phyloP scores from a whole-genome alignment of 805 yeast genomes.

The Saccharomycopsis amapae region DNA sequence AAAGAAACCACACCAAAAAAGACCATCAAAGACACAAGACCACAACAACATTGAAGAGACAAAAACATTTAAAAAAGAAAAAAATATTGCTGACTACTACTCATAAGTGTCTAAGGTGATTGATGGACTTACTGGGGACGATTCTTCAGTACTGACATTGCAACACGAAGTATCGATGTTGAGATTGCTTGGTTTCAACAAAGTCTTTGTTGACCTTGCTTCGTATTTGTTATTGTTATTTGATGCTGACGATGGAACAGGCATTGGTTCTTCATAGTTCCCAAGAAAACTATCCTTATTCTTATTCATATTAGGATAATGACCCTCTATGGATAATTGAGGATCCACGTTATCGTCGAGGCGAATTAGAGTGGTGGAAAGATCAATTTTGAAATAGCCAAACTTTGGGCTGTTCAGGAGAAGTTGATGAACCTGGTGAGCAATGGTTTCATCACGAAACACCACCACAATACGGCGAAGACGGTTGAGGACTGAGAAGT shows the following conservation, averaged over 20 bases:
- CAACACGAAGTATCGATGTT: conserved; percentile 7
- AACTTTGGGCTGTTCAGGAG: conserved; percentile 4
- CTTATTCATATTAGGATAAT: conserved; percentile 8
- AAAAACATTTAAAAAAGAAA: too few relatives aligned
- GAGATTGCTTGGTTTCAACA: conserved; percentile 11
- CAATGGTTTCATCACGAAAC: conserved; percentile 4
- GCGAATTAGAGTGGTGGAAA: conserved; percentile 10
- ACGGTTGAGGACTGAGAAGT: conserved; percentile 8
- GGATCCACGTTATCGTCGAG: neutral
- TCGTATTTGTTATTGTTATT: neutral
- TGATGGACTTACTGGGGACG: conserved; percentile 14
- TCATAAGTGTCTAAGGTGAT: conserved; percentile 18
- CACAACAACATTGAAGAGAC: too few relatives aligned
- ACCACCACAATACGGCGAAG: conserved; percentile 17
- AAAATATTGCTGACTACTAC: too few relatives aligned
- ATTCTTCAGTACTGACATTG: neutral
- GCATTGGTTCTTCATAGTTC: conserved; percentile 17
- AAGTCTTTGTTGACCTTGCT: conserved; percentile 1
- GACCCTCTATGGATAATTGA: conserved; percentile 1
- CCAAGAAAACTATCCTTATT: conserved; percentile 9
- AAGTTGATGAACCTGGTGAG: conserved; percentile 3
- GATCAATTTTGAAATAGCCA: neutral
- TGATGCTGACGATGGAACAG: neutral
- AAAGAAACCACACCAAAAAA: too few relatives aligned
- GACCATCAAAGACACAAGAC: too few relatives aligned